A percentile compares a stretch with the other conserved stretches of the same genome.
Conservation (phyloP, 148 eudicot genomes). For the Silene latifolia region DNA sequence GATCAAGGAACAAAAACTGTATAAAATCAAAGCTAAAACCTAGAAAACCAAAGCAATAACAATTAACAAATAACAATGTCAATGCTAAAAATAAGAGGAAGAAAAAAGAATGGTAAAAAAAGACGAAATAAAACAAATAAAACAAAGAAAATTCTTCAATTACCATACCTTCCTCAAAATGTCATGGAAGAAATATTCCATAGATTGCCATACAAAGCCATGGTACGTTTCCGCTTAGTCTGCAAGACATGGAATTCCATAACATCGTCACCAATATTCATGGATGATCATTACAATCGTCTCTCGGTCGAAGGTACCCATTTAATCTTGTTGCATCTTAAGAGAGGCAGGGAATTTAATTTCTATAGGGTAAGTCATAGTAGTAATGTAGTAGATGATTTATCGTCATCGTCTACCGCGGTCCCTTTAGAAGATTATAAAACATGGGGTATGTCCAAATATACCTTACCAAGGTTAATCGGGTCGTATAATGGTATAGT, state of each 20-base stretch:
- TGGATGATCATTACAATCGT: background rate
- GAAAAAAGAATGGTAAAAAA: too few relatives aligned
- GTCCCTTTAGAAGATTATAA: too few relatives aligned
- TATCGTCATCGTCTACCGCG: background rate
- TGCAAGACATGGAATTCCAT: background rate
- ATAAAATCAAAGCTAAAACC: too few relatives aligned
- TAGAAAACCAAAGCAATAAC: too few relatives aligned
- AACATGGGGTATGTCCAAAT: too few relatives aligned
- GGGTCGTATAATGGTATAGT: background rate
- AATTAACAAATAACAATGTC: too few relatives aligned
- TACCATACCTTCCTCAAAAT: slow-evolving; percentile 7
- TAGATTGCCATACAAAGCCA: slow-evolving; percentile 6
- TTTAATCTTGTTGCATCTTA: background rate
- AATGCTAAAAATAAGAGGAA: too few relatives aligned
- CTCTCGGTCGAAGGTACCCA: background rate
- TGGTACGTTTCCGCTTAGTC: background rate
- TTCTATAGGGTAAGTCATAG: background rate
- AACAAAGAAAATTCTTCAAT: too few relatives aligned
- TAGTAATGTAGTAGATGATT: background rate
- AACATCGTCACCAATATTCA: background rate
- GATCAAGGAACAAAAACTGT: too few relatives aligned
- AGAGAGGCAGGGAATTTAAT: background rate
- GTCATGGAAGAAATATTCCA: slow-evolving; percentile 17
- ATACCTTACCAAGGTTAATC: too few relatives aligned
- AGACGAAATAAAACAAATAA: too few relatives aligned